Percentiles rank a stretch among this genome's conserved stretches.
Evolutionary conservation across 2,329 filamentous ascomycete species (phyloP).

Genomic region (Exophiala xenobiotica): DNA sequence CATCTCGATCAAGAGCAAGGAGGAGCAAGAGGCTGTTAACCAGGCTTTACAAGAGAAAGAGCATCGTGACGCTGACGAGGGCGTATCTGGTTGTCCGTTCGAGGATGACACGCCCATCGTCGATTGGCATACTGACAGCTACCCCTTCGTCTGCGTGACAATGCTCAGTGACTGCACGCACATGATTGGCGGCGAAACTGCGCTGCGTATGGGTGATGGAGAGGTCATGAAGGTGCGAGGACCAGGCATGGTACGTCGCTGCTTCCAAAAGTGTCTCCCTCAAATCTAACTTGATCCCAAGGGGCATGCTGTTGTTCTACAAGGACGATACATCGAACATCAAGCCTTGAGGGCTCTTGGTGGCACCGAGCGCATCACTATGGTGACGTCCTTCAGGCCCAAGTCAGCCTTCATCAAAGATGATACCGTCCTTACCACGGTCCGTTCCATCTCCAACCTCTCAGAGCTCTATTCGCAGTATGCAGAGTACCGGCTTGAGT

Average conservation of each 20-base stretch:
- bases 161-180: conserved; percentile 51
- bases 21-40: conserved; percentile 26
- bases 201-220: conserved; percentile 55
- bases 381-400: conserved; percentile 66
- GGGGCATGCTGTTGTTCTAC: conserved; percentile 66
- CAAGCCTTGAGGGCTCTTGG: conserved; percentile 60
- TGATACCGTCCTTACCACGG: conserved; percentile 60
- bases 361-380: conserved; percentile 61
- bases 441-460: conserved; percentile 59
- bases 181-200: conserved; percentile 59
- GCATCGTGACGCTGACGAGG: conserved; percentile 28
- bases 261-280: conserved; percentile 6
- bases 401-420: conserved; percentile 55
- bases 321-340: conserved; percentile 67
- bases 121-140: conserved; percentile 53
- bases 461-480: conserved; percentile 62
- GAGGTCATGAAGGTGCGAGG: conserved; percentile 47
- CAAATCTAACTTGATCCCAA: conserved; percentile 32
- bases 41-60: conserved; percentile 25
- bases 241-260: conserved; percentile 41
- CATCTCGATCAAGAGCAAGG: conserved; percentile 43
- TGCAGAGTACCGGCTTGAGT: conserved; percentile 61
- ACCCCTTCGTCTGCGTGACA: conserved; percentile 53
- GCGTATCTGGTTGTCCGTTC: conserved; percentile 27
- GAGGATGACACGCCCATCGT: conserved; percentile 40